Conservation (phyloP, 2,329 filamentous ascomycete genomes). For the Xylaria sp. region DNA sequence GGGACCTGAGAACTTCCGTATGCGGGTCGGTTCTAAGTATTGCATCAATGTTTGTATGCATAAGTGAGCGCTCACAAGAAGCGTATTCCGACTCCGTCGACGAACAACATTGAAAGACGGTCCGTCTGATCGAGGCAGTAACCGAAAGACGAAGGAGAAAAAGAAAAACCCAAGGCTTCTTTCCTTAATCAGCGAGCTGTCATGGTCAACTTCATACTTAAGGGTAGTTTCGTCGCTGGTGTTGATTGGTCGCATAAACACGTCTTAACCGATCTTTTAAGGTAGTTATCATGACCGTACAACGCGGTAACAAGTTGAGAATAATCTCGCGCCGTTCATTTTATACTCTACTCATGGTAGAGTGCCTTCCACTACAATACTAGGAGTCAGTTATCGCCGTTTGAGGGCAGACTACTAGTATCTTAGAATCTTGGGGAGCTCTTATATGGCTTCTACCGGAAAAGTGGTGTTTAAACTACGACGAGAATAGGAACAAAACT, state of each 20-base stretch:
- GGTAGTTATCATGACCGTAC: background rate
- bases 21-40: background rate
- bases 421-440: background rate
- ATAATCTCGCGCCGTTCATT: background rate
- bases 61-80: background rate
- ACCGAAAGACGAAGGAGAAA: background rate
- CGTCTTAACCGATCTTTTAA: conserved; percentile 10
- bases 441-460: background rate
- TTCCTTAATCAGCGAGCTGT: background rate
- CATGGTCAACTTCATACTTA: background rate
- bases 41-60: background rate
- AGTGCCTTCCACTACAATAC: conserved; percentile 23
- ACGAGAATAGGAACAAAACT: background rate
- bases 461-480: background rate
- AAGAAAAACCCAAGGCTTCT: background rate
- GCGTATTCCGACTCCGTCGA: background rate
- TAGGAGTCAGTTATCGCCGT: background rate
- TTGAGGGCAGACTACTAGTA: background rate
- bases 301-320: background rate
- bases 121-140: background rate
- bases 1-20: background rate
- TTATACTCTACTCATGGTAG: background rate
- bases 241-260: background rate
- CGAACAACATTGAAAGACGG: background rate
- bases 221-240: background rate